Base-by-base conservation (phyloP, 176 grass and related monocot genomes). In the Oryza rufipogon region DNA sequence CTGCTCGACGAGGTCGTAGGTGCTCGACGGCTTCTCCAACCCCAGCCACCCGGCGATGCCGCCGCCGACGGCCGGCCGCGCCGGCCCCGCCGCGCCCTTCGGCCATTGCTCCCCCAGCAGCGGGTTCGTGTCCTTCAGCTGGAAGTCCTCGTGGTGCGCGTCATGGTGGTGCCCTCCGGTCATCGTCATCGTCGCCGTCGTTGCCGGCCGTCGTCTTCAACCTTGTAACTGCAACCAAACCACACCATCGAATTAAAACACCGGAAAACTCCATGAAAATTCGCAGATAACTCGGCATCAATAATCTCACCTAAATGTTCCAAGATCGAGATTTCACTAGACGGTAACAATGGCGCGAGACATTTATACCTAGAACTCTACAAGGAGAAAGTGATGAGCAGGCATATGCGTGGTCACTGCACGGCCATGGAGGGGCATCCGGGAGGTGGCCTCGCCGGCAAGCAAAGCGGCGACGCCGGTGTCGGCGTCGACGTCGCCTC, bases 1-100 rank as follows among this genome's bases (percentile, higher is more conserved):
- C 89, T 98, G 95, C 85, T 98, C 92, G 33, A 98, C 95, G 14
- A 98, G 87, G 84, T 98, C 95, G 73, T 95, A 98, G 1, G 95
- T 98, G 89, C 95, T 95, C 17, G 92, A 91, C 54, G 92, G 87
- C 89, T 98, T 98, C 87, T 98, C 95, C 19, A 78, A 84, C 77
- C 88, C 88, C 2, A 89, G 89, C 84, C 86, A 86, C 3, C 91
- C 87, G 4, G 85, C 87, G 69, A 93, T 77, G 81, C 92, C 81
- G 61, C 67, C 73, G 72, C 81, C 81, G 2, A 74, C 80, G 3
- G 33, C 34, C 1, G 88, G 88, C 0, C 89, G 76, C 3, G 54
- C 86, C 12, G 41, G 66, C 0, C 63, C 78, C 0, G 48, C 89
- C 61, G 76, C 87, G 11, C 89, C 89, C 30, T 54, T 83, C 11